Conservation (phyloP, 495 filamentous ascomycete genomes). For the Penicillium lividum region DNA sequence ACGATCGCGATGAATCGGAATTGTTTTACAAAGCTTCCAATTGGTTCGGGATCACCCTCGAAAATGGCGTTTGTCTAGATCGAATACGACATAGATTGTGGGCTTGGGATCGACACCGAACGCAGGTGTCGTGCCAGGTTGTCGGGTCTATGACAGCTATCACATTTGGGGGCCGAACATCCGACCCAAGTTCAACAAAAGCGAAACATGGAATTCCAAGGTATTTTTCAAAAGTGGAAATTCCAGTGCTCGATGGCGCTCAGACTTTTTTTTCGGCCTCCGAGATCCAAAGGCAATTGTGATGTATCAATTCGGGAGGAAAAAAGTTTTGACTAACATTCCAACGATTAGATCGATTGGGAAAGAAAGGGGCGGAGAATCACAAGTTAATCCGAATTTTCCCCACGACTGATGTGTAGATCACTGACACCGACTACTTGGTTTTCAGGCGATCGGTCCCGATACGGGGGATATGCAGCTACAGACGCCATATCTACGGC, state of each 20-base stretch:
- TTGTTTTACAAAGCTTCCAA: not conserved
- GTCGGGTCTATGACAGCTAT: conserved; percentile 37
- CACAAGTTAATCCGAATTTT: not conserved
- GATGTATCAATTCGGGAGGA: conserved; percentile 10
- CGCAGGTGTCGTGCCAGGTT: conserved; percentile 34
- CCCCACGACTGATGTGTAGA: conserved; percentile 7
- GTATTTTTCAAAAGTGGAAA: not conserved
- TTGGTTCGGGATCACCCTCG: not conserved
- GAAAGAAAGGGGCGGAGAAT: not conserved
- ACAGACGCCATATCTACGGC: not conserved
- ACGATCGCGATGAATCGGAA: conserved; percentile 10
- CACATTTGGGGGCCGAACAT: not conserved
- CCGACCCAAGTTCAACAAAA: not conserved
- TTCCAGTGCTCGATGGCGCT: not conserved
- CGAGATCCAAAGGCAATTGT: conserved; percentile 3
- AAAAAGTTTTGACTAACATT: conserved; percentile 3
- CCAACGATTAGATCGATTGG: conserved; percentile 2
- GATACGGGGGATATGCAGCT: conserved; percentile 1
- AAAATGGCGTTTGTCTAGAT: not conserved
- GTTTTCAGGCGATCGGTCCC: conserved; percentile 10
- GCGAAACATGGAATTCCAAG: not conserved
- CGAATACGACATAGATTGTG: not conserved
- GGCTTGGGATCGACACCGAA: conserved; percentile 29
- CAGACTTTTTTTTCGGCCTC: not conserved
- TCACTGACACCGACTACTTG: conserved; percentile 12